Evolutionary conservation across 1,284 basidiomycete species (phyloP).

Genomic region (Fomes fomentarius): DNA sequence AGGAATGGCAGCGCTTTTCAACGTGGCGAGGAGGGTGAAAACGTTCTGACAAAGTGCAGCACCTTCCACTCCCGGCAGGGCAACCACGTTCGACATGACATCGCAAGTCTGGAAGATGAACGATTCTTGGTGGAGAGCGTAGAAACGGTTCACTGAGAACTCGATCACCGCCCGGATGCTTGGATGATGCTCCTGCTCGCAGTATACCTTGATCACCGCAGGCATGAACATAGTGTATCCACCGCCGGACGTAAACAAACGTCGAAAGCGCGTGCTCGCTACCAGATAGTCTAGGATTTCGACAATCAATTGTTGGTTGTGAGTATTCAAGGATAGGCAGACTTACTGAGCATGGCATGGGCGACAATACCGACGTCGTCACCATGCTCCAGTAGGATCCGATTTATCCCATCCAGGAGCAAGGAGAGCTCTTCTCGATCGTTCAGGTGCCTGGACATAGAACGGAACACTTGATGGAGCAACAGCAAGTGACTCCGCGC

Average conservation of each 20-base stretch:
- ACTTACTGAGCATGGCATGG: slow-evolving; percentile 70
- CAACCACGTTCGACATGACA: slow-evolving; percentile 57
- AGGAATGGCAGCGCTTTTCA: slow-evolving; percentile 45
- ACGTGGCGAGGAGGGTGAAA: slow-evolving; percentile 57
- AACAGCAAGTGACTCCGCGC: slow-evolving; percentile 74
- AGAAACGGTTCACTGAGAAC: slow-evolving; percentile 74
- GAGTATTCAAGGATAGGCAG: no score
- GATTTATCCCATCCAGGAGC: slow-evolving; percentile 71
- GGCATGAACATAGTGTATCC: slow-evolving; percentile 78
- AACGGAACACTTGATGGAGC: slow-evolving; percentile 72
- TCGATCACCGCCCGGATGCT: slow-evolving; percentile 72
- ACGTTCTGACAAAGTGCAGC: slow-evolving; percentile 55
- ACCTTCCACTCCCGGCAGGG: slow-evolving; percentile 50
- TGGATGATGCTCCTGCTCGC: slow-evolving; percentile 53
- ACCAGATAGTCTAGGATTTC: slow-evolving; percentile 53
- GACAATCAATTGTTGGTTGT: not conserved
- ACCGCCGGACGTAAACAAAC: slow-evolving; percentile 72
- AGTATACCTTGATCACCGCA: slow-evolving; percentile 67
- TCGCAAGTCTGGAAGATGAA: slow-evolving; percentile 80
- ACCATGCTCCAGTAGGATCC: slow-evolving; percentile 67
- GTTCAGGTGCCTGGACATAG: slow-evolving; percentile 76
- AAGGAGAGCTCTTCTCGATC: slow-evolving; percentile 73
- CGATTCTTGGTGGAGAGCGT: slow-evolving; percentile 73
- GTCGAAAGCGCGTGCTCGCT: slow-evolving; percentile 76
- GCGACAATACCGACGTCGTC: slow-evolving; percentile 73